Evolutionary conservation across 2,329 filamentous ascomycete species (phyloP).

Genomic region (Aspergillus texensis): DNA sequence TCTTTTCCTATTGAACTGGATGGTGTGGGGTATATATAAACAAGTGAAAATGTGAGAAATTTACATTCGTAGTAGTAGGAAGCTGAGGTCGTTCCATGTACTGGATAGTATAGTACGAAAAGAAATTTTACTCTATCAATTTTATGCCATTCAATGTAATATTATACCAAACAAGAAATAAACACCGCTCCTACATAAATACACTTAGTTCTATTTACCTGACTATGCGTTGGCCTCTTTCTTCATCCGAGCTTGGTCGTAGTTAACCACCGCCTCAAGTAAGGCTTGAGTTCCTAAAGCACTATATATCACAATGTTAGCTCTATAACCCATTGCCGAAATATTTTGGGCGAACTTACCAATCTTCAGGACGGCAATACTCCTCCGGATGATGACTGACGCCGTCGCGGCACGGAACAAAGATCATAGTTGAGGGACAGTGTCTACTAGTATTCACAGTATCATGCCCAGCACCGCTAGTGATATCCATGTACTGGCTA

Average conservation of each 20-base stretch:
- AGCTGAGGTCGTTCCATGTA: background rate
- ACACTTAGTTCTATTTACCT: background rate
- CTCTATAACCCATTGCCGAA: background rate
- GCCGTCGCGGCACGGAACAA: conserved; percentile 61
- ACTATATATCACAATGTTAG: conserved; percentile 17
- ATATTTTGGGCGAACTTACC: conserved; percentile 22
- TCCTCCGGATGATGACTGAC: conserved; percentile 63
- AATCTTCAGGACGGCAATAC: conserved; percentile 54
- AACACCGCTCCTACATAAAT: background rate
- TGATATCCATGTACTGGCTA: conserved; percentile 51
- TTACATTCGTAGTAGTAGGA: background rate
- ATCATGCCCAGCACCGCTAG: conserved; percentile 62
- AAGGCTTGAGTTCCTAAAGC: conserved; percentile 48
- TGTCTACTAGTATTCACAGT: conserved; percentile 58
- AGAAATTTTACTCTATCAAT: background rate
- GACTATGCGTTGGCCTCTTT: background rate
- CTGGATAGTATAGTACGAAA: background rate
- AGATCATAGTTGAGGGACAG: conserved; percentile 65
- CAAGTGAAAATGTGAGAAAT: too few species aligned
- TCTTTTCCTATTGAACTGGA: background rate
- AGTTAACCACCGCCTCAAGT: conserved; percentile 49
- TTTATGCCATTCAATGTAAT: background rate
- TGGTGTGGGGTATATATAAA: background rate
- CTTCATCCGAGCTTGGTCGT: conserved; percentile 21
- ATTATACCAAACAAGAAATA: background rate